Percentiles rank a stretch among this genome's conserved stretches.
phyloP scores from a whole-genome alignment of 2,329 filamentous ascomycete species.

The Aspergillus ruber region DNA sequence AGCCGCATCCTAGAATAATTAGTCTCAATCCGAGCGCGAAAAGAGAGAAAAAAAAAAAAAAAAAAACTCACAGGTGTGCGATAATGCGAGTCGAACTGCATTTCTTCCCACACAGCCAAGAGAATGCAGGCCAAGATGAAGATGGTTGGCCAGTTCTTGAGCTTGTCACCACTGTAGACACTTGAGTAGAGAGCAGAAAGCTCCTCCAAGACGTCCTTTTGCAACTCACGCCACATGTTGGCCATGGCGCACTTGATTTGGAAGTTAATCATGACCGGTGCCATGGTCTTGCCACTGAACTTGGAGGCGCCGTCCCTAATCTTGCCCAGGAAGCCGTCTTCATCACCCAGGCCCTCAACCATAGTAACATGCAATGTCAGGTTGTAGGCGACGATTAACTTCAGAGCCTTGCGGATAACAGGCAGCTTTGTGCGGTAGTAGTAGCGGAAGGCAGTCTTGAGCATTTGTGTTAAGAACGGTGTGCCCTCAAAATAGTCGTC shows the following conservation, averaged over 20 bases:
- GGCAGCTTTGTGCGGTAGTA: constrained; percentile 82
- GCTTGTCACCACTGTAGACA: constrained; percentile 92
- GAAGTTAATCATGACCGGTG: constrained; percentile 99
- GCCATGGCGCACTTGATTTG: constrained; percentile 96
- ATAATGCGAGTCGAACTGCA: constrained; percentile 98
- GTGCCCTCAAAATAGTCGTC: constrained; percentile 96
- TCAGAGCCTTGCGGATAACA: constrained; percentile 89
- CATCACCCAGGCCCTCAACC: constrained; percentile 80
- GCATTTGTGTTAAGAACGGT: constrained; percentile 87
- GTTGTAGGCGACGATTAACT: constrained; percentile 93
- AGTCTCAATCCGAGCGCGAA: not conserved
- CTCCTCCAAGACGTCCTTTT: constrained; percentile 93
- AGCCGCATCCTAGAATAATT: constrained; percentile 52
- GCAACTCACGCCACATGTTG: constrained; percentile 95
- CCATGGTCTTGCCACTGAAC: constrained; percentile 82
- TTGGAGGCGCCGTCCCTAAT: constrained; percentile 82
- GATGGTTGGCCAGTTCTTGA: constrained; percentile 98
- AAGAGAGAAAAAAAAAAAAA: not conserved
- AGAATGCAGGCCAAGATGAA: constrained; percentile 95
- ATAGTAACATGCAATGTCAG: constrained; percentile 90
- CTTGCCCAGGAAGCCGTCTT: constrained; percentile 70
- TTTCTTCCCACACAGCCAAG: constrained; percentile 93
- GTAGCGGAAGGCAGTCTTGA: constrained; percentile 92
- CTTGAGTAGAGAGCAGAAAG: constrained; percentile 90
- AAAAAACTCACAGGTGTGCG: constrained; percentile 58